Base-by-base conservation (phyloP, 495 filamentous ascomycete species). In the Aspergillus baeticus region DNA sequence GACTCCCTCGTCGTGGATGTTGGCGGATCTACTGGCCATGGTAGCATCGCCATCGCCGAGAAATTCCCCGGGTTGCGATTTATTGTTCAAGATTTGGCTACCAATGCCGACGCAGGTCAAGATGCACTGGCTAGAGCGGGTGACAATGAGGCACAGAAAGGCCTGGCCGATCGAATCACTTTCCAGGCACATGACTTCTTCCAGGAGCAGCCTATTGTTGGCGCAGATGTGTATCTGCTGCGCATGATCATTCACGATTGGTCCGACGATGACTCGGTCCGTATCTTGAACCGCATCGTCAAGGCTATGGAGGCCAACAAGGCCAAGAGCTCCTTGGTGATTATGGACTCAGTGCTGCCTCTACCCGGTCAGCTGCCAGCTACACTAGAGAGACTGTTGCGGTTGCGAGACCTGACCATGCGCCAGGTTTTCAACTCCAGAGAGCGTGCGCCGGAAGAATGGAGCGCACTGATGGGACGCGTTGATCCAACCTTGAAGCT, bases 231-330 rank as follows among this genome's bases (percentile, higher is more conserved):
- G 11, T 85, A 84, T 57, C 70, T 85, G 35, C 60, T 83, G 23
- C 77, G 82, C 22, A 66, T 72, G 51, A 73, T 84, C 20, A 57
- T 85, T n/a, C 82, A 85, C 55, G 78, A 84, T 57, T 77, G 76
- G 70, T 59, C 71, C 5, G 70, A 78, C 23, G 55, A 64, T n/a
- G 69, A 81, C 23, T 71, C 67, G 3, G 51, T 70, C 3, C 66
- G 59, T 21, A 79, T 82, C 47, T 55, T 85, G 6, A 61, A 58
- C 18, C 68, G 73, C 7, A 53, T 81, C 6, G 59, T 75, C 3
- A 67, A 71, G 0, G 73, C 68, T 18, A 45, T 84, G 63, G 26
- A 29, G 26, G 26, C 8, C 26, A 29, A 29, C 26, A 29, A 77
- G 71, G 44, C 10, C 0, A 26, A 33, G 53, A 1, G 41, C 63